Percentiles rank a stretch among this genome's conserved stretches.
These are phyloP conservation scores for Ophiostoma perfectum DNA, from an alignment of 2,329 filamentous ascomycete genomes.

Conservation along the genomic window DNA sequence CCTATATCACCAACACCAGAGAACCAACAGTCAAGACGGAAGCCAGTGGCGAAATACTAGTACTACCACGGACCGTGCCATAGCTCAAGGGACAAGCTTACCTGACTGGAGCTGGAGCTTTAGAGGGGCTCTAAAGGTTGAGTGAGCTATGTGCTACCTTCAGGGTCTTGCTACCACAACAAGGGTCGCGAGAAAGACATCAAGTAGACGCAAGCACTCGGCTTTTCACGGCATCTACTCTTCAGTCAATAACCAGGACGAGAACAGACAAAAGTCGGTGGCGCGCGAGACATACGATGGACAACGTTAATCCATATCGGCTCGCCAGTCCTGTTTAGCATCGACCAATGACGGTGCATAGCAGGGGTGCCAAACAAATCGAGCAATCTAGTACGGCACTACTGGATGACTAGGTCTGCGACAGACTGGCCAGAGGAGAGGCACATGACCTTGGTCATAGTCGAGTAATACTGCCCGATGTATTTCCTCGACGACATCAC, in stretches of 20 bases:
- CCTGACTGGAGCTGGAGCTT: background rate
- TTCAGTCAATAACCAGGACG: too few relatives aligned
- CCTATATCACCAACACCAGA: background rate
- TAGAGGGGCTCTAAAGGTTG: background rate
- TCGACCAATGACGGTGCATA: background rate
- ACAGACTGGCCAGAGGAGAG: background rate
- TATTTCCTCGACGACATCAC: background rate
- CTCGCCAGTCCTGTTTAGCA: background rate
- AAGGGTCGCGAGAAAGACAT: conserved; percentile 2
- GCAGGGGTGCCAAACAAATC: background rate
- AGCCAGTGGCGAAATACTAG: conserved; percentile 9
- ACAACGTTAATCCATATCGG: background rate
- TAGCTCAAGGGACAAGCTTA: background rate
- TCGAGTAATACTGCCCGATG: too few relatives aligned
- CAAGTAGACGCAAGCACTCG: background rate
- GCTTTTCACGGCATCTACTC: too few relatives aligned
- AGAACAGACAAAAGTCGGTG: too few relatives aligned
- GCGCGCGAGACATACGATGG: too few relatives aligned
- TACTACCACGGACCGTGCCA: conserved; percentile 7
- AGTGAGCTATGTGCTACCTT: background rate
- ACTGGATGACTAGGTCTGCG: conserved; percentile 1
- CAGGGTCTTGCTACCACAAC: background rate
- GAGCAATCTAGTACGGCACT: conserved; percentile 6
- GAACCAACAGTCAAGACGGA: conserved; percentile 5
- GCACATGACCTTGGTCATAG: background rate